Base-by-base conservation (phyloP, 352 stramenopile species). In the Phytophthora capsici region DNA sequence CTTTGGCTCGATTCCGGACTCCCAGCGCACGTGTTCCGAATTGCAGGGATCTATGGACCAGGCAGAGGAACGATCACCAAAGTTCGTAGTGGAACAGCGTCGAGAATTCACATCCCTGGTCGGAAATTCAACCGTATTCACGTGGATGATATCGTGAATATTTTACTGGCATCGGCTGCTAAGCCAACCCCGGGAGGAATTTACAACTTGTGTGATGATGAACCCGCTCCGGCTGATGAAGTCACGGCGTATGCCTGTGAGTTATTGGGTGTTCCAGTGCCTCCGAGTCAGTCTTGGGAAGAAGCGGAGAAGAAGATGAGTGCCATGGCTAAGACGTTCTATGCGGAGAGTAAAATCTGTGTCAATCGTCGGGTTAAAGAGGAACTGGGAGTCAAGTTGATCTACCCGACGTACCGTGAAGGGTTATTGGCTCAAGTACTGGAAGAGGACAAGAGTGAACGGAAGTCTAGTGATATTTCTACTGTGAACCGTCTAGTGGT, bases 21-120 rank as follows among this genome's bases (percentile, higher is more conserved):
- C 2, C 89, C 90, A 0, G 62, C 76, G 14, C 92, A 97, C 49
- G 76, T 97, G 28, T 96, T 98, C 63, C 90, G 92, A 25, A 90
- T 98, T 43, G 91, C 88, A 7, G 93, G 91, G 5, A 98, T 98
- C 65, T 98, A 98, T 65, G 93, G 93, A 8, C 91, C 91, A 0
- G 85, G 86, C 0, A 74, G 93, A 12, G 93, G 90, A 13, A 87
- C 88, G 4, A 69, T 98, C 47, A 85, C 84, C 9, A 94, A 89
- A 40, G 78, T 97, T 41, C 84, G 85, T 20, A 86, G 77, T 14
- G 84, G 85, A 23, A 66, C 73, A 2, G 86, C 87, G 14, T 81
- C 77, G 20, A 75, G 80, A 20, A 93, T 95, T 34, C 71, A 94
- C 57, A 71, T 96, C 16, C 82, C 89, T 3, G 83, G 78, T 19